These are phyloP conservation scores for Leishmania tropica DNA, from an alignment of 208 protist species.

Conservation along the genomic window DNA sequence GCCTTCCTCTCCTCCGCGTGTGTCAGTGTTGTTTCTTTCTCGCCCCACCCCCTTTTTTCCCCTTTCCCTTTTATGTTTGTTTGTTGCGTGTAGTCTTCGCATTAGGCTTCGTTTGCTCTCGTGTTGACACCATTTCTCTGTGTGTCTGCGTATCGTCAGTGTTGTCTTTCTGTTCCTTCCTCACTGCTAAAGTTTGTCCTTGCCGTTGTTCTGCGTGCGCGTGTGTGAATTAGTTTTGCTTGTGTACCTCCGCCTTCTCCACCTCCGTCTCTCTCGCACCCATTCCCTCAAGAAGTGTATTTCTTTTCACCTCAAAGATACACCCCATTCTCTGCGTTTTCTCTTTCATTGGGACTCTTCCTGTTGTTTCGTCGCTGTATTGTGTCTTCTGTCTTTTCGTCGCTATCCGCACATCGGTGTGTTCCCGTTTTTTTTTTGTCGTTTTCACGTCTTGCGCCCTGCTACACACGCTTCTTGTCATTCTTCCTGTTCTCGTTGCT, in stretches of 20 bases:
- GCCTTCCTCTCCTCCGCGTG: background rate
- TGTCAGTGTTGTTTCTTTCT: background rate
- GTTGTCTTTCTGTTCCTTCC: background rate
- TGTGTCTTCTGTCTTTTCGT: background rate
- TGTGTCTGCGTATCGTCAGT: background rate
- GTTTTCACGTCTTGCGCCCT: background rate
- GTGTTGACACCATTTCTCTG: background rate
- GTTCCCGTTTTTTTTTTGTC: conserved; percentile 1
- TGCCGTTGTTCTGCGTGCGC: background rate
- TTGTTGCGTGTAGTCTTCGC: background rate
- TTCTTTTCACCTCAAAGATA: background rate
- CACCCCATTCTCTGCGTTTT: background rate
- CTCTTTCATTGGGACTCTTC: background rate
- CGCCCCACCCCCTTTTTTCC: too few relatives aligned
- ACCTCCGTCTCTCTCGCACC: background rate
- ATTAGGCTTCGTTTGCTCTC: background rate
- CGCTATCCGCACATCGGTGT: background rate
- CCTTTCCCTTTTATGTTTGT: background rate
- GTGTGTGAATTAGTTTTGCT: background rate
- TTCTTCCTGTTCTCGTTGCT: background rate
- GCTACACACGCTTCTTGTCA: background rate
- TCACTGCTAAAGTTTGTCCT: background rate
- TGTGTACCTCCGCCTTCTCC: background rate
- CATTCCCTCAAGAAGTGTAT: background rate
- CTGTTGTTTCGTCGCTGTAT: background rate